phyloP scores from a whole-genome alignment of 495 filamentous ascomycete genomes.

The Lasiosphaeria ovina region DNA sequence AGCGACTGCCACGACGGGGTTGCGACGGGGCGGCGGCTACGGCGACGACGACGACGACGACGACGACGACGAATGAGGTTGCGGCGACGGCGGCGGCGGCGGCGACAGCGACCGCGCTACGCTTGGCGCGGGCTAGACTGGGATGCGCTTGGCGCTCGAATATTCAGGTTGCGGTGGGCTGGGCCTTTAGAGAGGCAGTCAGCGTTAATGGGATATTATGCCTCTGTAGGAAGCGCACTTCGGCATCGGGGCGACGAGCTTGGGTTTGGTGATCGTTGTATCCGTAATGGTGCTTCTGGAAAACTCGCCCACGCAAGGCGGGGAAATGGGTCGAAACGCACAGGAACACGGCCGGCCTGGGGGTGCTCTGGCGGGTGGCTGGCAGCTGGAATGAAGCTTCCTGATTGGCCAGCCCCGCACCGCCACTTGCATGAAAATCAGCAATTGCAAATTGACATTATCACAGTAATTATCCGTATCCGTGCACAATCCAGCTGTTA shows the following conservation, averaged over 20 bases:
- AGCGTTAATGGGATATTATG: background rate
- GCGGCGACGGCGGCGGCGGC: too few relatives aligned
- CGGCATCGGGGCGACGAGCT: slow-evolving; percentile 1
- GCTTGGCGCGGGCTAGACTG: too few relatives aligned
- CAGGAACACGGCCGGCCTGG: background rate
- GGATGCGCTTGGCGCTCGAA: too few relatives aligned
- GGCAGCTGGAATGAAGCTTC: background rate
- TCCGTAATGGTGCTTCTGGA: slow-evolving; percentile 16
- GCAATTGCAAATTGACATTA: background rate
- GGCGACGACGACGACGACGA: too few relatives aligned
- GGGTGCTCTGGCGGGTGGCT: background rate
- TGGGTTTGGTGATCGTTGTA: slow-evolving; percentile 25
- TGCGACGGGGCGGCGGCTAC: too few relatives aligned
- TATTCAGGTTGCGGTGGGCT: too few relatives aligned
- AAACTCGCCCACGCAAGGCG: background rate
- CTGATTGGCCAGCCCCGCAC: background rate
- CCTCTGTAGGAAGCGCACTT: slow-evolving; percentile 1
- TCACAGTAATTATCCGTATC: background rate
- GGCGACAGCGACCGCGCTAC: too few relatives aligned
- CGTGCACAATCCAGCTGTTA: background rate
- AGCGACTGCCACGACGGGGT: too few relatives aligned
- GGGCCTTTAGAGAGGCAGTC: too few relatives aligned
- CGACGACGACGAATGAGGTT: too few relatives aligned
- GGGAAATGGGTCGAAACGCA: background rate
- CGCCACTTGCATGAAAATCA: background rate